Base-by-base conservation (phyloP, 2,329 filamentous ascomycete species). In the Boeremia lycopersici region DNA sequence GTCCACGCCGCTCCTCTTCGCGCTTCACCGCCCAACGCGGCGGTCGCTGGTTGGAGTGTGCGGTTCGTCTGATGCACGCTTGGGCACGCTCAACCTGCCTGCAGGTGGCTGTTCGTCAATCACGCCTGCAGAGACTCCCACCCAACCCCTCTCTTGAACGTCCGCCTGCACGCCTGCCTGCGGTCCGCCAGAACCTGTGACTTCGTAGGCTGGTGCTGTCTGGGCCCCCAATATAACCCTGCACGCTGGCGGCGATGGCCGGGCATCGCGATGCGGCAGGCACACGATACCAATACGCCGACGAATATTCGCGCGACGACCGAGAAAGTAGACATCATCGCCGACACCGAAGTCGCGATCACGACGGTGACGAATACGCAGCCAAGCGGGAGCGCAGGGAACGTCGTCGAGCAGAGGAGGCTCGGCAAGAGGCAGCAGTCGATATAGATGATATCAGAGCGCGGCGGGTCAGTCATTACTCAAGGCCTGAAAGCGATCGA, bases 391-490 rank as follows among this genome's bases (percentile, higher is more conserved):
- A 73, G 42, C 67, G 70, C 38, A 53, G 70, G 48, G 69, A 70
- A 57, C 69, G 68, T 38, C 67, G 69, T n/a, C 65, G 64, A 19
- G 65, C 69, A 31, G 69, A 72, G 6, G 70, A 72, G 2, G 35
- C 41, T 23, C 41, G 52, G 19, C 46, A 41, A 46, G 58, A 65
- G 46, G 68, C 70, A 30, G 69, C 75, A 57, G 61, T 75, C 23
- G 76, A 78, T 55, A 55, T 78, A 34, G 73, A 77, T 46, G 76
- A 78, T 46, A 56, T 78, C 43, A 62, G 76, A 47, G 67, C 67
- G 29, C 68, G 69, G 48, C 57, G 77, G 60, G 69, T 71, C 28
- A 71, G 71, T 5, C 79, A 79, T 59, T 77, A 71, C 59, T 60
- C 63, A 46, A 57, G 69, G 48, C 65, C 71, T n/a, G 65, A 69